These are phyloP conservation scores for Leccinum variabile DNA, from an alignment of 1,284 basidiomycete species.

Conservation along the genomic window DNA sequence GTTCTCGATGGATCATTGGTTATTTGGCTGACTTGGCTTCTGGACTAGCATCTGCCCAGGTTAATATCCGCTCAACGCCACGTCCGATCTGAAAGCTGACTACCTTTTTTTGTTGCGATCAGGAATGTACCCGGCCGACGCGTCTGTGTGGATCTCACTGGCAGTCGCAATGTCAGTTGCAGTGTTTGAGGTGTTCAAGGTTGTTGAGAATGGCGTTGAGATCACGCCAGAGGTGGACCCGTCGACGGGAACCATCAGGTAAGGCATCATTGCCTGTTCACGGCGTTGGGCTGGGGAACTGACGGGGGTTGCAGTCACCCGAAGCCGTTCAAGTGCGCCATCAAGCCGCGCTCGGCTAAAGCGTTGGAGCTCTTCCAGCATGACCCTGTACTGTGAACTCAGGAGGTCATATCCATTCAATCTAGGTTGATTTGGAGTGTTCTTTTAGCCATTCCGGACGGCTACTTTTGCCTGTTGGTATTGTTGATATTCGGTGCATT, in stretches of 20 bases:
- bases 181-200: slow-evolving; percentile 43
- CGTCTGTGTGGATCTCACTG: slow-evolving; percentile 56
- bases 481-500: no score
- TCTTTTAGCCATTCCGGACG: not conserved
- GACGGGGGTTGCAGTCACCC: slow-evolving; percentile 48
- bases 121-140: slow-evolving; percentile 58
- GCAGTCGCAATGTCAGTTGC: slow-evolving; percentile 54
- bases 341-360: slow-evolving; percentile 57
- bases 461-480: no score
- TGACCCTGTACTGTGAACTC: slow-evolving; percentile 35
- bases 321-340: slow-evolving; percentile 56
- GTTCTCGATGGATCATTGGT: slow-evolving; percentile 2
- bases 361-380: slow-evolving; percentile 52
- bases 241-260: slow-evolving; percentile 61
- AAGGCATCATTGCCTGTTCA: not conserved
- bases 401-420: not conserved
- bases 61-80: slow-evolving; percentile 17
- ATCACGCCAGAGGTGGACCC: slow-evolving; percentile 52
- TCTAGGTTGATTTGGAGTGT: not conserved
- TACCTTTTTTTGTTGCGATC: slow-evolving; percentile 5
- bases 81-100: slow-evolving; percentile 5
- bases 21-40: slow-evolving; percentile 12
- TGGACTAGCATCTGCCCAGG: slow-evolving; percentile 54
- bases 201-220: slow-evolving; percentile 36
- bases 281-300: not conserved